Conservation (phyloP, 2,329 filamentous ascomycete species). For the Ophiostoma himal-ulmi region DNA sequence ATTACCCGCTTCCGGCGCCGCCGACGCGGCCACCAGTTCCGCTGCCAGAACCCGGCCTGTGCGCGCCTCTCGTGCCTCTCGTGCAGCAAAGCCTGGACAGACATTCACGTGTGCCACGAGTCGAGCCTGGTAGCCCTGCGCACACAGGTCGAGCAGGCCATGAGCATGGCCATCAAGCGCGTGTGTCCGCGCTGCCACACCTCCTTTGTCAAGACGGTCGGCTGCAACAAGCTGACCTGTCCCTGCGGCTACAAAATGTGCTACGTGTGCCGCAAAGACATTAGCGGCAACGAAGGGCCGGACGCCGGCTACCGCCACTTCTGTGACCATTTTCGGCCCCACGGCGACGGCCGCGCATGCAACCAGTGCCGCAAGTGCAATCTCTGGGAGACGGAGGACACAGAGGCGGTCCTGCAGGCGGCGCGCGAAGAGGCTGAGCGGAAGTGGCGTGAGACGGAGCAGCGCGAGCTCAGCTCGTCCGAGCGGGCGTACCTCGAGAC, state of each 20-base stretch:
- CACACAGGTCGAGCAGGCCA: constrained; percentile 84
- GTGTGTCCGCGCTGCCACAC: constrained; percentile 89
- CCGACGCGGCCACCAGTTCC: constrained; percentile 68
- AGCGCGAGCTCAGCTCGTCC: constrained; percentile 48
- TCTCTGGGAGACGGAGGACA: constrained; percentile 70
- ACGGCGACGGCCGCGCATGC: constrained; percentile 67
- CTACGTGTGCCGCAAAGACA: constrained; percentile 83
- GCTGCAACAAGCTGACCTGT: constrained; percentile 96
- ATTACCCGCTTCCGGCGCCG: constrained; percentile 63
- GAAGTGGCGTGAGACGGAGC: constrained; percentile 63
- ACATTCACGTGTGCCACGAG: constrained; percentile 87
- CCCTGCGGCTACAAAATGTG: constrained; percentile 98
- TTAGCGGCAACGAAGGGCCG: constrained; percentile 41
- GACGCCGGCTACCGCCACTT: constrained; percentile 85
- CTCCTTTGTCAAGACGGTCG: constrained; percentile 84
- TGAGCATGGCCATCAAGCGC: constrained; percentile 89
- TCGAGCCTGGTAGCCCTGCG: constrained; percentile 74
- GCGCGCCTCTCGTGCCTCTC: constrained; percentile 67
- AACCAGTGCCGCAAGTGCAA: constrained; percentile 75
- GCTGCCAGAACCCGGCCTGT: constrained; percentile 66
- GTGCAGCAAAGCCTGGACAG: constrained; percentile 76
- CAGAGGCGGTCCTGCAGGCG: constrained; percentile 59
- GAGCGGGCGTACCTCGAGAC: constrained; percentile 55
- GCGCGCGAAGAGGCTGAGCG: constrained; percentile 67
- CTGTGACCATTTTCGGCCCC: constrained; percentile 87